Evolutionary conservation across 2,329 filamentous ascomycete genomes (phyloP).

Genomic region (Corniculantispora saksenae): DNA sequence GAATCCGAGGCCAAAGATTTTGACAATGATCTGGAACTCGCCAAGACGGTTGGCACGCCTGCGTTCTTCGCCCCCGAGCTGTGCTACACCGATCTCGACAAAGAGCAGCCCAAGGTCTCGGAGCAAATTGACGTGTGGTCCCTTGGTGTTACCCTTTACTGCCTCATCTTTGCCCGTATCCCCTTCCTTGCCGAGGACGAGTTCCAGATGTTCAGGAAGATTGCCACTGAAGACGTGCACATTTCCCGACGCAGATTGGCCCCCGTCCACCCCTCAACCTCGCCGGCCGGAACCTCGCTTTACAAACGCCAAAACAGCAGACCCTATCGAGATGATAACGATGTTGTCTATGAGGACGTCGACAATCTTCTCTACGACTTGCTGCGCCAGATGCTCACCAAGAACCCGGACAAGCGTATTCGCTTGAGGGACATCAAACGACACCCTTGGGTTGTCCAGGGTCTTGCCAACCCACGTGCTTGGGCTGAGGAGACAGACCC

Average conservation of each 20-base stretch:
- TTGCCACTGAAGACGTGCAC: slow-evolving; percentile 89
- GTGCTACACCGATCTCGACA: slow-evolving; percentile 80
- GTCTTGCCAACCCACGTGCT: slow-evolving; percentile 68
- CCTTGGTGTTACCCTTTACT: slow-evolving; percentile 92
- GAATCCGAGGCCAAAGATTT: slow-evolving; percentile 85
- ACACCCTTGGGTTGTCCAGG: slow-evolving; percentile 86
- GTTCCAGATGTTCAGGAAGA: slow-evolving; percentile 86
- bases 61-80: slow-evolving; percentile 97
- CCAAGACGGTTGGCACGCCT: slow-evolving; percentile 95
- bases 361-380: slow-evolving; percentile 80
- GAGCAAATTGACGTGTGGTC: slow-evolving; percentile 98
- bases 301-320: slow-evolving; percentile 60
- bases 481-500: slow-evolving; percentile 98
- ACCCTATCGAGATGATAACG: slow-evolving; percentile 74
- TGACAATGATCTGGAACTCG: slow-evolving; percentile 92
- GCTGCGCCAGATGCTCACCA: slow-evolving; percentile 75
- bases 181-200: slow-evolving; percentile 92
- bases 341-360: slow-evolving; percentile 82
- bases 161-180: slow-evolving; percentile 88
- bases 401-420: slow-evolving; percentile 87
- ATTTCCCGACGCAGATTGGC: slow-evolving; percentile 81
- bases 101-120: slow-evolving; percentile 74
- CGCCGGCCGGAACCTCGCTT: slow-evolving; percentile 54
- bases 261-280: slow-evolving; percentile 65
- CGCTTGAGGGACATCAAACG: slow-evolving; percentile 89